Base-by-base conservation (phyloP, 192 early-diverging fungal species). In the Cladochytrium replicatum region DNA sequence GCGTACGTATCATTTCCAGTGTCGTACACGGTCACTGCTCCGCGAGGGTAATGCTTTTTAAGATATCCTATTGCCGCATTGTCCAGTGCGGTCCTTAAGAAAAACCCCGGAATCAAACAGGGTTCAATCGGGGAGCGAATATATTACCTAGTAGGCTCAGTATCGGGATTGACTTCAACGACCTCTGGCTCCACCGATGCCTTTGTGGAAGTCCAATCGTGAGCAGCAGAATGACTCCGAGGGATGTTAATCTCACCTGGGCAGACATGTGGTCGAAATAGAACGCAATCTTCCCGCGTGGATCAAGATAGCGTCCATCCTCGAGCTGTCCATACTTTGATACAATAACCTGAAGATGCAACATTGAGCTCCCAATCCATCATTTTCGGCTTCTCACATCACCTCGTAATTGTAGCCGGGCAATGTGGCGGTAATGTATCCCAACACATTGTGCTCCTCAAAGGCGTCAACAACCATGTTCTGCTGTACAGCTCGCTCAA, bases 251-350 rank as follows among this genome's bases (percentile, higher is more conserved):
- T n/a, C n/a, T n/a, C n/a, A n/a, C n/a, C n/a, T n/a, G n/a, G n/a
- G n/a, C n/a, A n/a, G n/a, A n/a, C n/a, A 94, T 64, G 53, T 91
- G 89, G 66, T 97, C 90, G 40, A 93, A 79, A 19, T 60, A 60
- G 61, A 89, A 93, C 26, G 60, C 61, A 41, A 80, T 65, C 32
- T 67, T 65, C n/a, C 81, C 74, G 44, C 73, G 82, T 9, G 85
- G 85, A 47, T 93, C 84, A 21, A 86, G 41, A 61, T 78, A 97
- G 37, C 76, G 77, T 9, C 68, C 72, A 13, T 61, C 71, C 8
- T 78, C 80, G 4, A 87, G 41, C 45, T 77, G 74, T 43, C 80
- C 83, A 52, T 85, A 72, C 44, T 84, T 82, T 2, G 85, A 86
- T 3, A 93, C 48, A 53, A 93, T 74, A 2, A 85, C 77, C 84